A percentile compares a stretch with the other conserved stretches of the same genome.
These are phyloP conservation scores for Ophiostoma sp. DNA, from an alignment of 2,329 filamentous ascomycete species.

Conservation along the genomic window DNA sequence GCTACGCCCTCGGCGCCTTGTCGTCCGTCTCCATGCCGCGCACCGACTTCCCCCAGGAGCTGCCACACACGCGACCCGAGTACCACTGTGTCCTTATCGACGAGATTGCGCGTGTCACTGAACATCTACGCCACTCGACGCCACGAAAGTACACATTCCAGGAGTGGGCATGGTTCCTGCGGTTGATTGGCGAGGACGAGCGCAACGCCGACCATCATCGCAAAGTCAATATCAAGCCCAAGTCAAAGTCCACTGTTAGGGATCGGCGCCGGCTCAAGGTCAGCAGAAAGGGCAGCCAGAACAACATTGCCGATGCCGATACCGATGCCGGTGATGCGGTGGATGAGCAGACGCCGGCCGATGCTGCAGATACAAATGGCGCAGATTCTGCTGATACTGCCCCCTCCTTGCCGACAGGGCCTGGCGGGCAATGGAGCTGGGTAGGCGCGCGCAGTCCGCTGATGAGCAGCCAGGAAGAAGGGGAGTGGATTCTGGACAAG, in stretches of 20 bases:
- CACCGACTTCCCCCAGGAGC: conserved; percentile 31
- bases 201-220: conserved; percentile 46
- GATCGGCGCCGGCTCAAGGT: background rate
- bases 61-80: conserved; percentile 44
- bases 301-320: background rate
- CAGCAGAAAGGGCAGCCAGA: background rate
- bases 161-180: conserved; percentile 81
- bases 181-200: conserved; percentile 66
- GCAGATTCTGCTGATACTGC: background rate
- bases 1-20: conserved; percentile 18
- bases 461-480: conserved; percentile 62
- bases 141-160: conserved; percentile 69
- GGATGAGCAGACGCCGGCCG: background rate
- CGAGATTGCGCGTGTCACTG: conserved; percentile 62
- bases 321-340: background rate
- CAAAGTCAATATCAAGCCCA: conserved; percentile 31
- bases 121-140: conserved; percentile 54
- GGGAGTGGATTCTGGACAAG: conserved; percentile 67
- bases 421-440: conserved; percentile 59
- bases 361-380: background rate
- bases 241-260: background rate
- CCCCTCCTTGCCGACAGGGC: background rate
- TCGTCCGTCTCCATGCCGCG: conserved; percentile 33
- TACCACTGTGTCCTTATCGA: conserved; percentile 63
- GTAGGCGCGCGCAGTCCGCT: conserved; percentile 63